These are phyloP conservation scores for Neurospora discreta DNA, from an alignment of 495 filamentous ascomycete species.

Conservation along the genomic window DNA sequence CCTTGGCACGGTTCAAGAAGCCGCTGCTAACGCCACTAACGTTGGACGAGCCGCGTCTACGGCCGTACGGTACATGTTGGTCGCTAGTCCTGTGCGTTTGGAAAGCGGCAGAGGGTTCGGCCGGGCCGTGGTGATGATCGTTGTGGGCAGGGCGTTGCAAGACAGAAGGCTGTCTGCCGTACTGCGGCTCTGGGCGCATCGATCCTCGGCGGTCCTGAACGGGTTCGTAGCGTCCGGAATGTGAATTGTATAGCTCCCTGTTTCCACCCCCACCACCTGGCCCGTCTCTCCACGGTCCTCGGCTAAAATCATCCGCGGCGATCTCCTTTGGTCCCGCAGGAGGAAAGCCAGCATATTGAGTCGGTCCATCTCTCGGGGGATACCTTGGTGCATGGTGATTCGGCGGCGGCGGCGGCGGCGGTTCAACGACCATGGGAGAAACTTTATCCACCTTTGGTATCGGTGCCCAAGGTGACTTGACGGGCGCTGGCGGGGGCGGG, in stretches of 20 bases:
- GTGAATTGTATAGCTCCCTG: constrained; percentile 83
- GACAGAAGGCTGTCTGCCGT: constrained; percentile 62
- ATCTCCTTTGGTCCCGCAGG: constrained; percentile 58
- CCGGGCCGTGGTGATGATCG: constrained; percentile 55
- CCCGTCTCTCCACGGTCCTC: constrained; percentile 63
- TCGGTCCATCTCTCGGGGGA: constrained; percentile 17
- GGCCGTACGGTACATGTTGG: constrained; percentile 60
- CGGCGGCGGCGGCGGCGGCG: constrained; percentile 9
- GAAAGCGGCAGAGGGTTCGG: constrained; percentile 86
- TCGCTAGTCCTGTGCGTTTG: constrained; percentile 64
- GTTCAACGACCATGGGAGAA: constrained; percentile 51
- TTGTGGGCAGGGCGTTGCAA: constrained; percentile 52
- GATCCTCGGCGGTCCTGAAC: constrained; percentile 65
- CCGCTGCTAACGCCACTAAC: constrained; percentile 83
- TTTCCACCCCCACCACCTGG: constrained; percentile 42
- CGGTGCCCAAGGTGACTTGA: constrained; percentile 84
- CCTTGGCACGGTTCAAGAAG: constrained; percentile 38
- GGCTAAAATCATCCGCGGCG: constrained; percentile 87
- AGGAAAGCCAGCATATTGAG: constrained; percentile 24
- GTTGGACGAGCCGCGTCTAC: constrained; percentile 84
- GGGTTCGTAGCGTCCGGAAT: constrained; percentile 89
- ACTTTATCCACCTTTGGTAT: constrained; percentile 76
- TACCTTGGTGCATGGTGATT: constrained; percentile 15
- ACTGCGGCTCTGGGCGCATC: constrained; percentile 40
- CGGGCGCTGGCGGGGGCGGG: constrained; percentile 54